Conservation (phyloP, 192 early-diverging fungal genomes). For the Phlyctochytrium arcticum region DNA sequence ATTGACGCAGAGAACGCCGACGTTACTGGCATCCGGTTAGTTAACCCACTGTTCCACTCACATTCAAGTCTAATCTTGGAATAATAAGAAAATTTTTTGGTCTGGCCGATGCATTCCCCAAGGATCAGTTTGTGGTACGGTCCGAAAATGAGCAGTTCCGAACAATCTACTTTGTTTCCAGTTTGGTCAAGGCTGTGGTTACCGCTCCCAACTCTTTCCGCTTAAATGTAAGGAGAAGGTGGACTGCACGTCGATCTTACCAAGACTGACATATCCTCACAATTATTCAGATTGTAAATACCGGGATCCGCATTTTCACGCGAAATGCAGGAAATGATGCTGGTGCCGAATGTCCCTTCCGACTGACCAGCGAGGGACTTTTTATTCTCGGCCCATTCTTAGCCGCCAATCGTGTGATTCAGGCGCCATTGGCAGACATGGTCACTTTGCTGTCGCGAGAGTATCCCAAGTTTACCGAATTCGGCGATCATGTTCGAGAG, state of each 20-base stretch:
- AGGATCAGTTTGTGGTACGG: slow-evolving; percentile 82
- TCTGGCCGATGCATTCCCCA: slow-evolving; percentile 68
- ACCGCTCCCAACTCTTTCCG: slow-evolving; percentile 45
- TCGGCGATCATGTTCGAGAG: slow-evolving; percentile 19
- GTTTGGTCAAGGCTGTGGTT: slow-evolving; percentile 73
- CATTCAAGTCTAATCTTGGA: neutral
- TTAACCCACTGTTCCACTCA: neutral
- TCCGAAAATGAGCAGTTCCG: slow-evolving; percentile 63
- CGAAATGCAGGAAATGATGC: slow-evolving; percentile 34
- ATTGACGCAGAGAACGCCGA: neutral
- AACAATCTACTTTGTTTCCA: slow-evolving; percentile 81
- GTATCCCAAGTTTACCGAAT: slow-evolving; percentile 38
- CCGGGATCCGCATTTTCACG: slow-evolving; percentile 85
- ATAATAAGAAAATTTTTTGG: slow-evolving; percentile 60
- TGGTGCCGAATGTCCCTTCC: slow-evolving; percentile 29
- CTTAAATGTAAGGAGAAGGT: slow-evolving; percentile 40
- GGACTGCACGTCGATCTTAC: neutral
- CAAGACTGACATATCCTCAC: too few relatives aligned
- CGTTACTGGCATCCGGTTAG: neutral
- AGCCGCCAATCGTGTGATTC: slow-evolving; percentile 11
- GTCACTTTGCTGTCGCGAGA: slow-evolving; percentile 32
- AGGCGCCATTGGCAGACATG: slow-evolving; percentile 23
- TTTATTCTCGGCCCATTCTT: slow-evolving; percentile 31
- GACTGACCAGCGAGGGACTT: slow-evolving; percentile 47
- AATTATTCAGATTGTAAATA: slow-evolving; percentile 74